Conservation (phyloP, 2,329 filamentous ascomycete species). For the Paracamarosporium sp. region DNA sequence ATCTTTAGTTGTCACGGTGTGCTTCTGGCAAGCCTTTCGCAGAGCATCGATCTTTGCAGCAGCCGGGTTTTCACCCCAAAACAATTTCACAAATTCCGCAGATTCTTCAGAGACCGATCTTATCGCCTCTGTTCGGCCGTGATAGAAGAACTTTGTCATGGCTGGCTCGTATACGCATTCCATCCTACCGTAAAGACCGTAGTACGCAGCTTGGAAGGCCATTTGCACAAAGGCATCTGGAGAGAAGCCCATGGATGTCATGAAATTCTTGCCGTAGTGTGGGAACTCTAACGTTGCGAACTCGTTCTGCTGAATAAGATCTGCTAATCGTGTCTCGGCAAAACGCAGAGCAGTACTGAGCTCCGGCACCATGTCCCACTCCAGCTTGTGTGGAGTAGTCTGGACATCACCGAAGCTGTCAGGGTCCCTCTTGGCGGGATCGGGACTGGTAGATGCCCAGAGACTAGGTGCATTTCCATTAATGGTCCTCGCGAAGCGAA, state of each 20-base stretch:
- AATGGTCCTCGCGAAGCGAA: conserved; percentile 93
- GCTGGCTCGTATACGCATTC: conserved; percentile 98
- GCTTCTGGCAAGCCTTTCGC: conserved; percentile 81
- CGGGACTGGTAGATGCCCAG: conserved; percentile 89
- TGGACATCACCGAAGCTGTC: conserved; percentile 91
- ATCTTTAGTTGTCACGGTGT: conserved; percentile 79
- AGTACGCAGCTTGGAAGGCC: conserved; percentile 98
- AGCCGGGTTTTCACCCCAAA: conserved; percentile 90
- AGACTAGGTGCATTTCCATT: conserved; percentile 91
- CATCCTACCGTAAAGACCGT: conserved; percentile 90
- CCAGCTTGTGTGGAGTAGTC: conserved; percentile 92
- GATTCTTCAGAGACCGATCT: conserved; percentile 83
- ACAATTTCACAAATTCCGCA: conserved; percentile 87
- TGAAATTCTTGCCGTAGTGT: conserved; percentile 95
- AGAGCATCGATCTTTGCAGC: conserved; percentile 86
- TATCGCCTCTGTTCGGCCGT: conserved; percentile 94
- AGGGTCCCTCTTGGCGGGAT: conserved; percentile 90
- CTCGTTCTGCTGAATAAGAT: conserved; percentile 95
- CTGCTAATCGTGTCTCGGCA: conserved; percentile 90
- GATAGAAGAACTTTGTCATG: conserved; percentile 95
- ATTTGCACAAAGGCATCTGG: conserved; percentile 98
- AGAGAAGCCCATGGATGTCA: conserved; percentile 95
- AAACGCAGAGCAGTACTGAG: conserved; percentile 90
- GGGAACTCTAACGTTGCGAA: conserved; percentile 90
- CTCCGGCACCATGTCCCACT: conserved; percentile 97